These are phyloP conservation scores for Eucalyptus decipiens DNA, from an alignment of 345 rosid genomes.

Conservation along the genomic window DNA sequence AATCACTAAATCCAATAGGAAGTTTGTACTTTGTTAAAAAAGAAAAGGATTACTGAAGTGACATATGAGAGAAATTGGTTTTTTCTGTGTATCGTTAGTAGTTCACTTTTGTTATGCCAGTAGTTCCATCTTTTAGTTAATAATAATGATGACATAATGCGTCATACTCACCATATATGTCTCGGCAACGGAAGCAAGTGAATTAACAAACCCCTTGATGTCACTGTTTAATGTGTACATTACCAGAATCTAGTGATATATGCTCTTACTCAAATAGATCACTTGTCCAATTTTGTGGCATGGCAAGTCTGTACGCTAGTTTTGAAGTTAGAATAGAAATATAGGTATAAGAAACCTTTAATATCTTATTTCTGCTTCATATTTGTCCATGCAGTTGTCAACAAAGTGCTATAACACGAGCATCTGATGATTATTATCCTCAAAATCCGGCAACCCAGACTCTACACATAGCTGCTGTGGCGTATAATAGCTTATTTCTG, in stretches of 20 bases:
- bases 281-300: not conserved
- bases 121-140: not conserved
- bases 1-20: not conserved
- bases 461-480: conserved; percentile 40
- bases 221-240: not conserved
- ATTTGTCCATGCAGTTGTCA: conserved; percentile 15
- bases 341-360: not conserved
- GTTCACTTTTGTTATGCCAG: not conserved
- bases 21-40: not conserved
- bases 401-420: conserved; percentile 34
- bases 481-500: conserved; percentile 45
- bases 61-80: not conserved
- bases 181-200: not conserved
- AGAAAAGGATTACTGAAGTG: not conserved
- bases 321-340: not conserved
- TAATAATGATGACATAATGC: not conserved
- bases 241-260: not conserved
- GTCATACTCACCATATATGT: not conserved
- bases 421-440: conserved; percentile 49
- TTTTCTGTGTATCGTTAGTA: not conserved
- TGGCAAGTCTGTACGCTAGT: not conserved
- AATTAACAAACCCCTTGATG: not conserved
- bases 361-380: not conserved
- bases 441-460: conserved; percentile 30
- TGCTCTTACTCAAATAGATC: not conserved